Evolutionary conservation across 352 stramenopile species (phyloP), one percentile per base, ranked within the genome.

Genomic region (Phytophthora sp.): DNA sequence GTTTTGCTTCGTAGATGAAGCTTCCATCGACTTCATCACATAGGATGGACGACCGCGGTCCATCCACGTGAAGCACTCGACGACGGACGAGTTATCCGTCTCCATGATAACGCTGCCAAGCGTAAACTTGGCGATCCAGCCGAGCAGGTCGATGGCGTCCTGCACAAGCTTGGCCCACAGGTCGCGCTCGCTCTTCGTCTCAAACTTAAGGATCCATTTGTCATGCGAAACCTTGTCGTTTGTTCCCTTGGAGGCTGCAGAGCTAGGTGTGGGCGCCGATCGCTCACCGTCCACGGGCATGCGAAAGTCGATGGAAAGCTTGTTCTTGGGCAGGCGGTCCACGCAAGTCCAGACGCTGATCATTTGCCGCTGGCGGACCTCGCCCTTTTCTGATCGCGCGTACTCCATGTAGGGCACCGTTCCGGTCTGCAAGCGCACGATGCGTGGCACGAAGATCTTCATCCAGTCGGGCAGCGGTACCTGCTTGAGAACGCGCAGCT

Each of bases 111-210:
- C 69, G 24, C 64, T 70, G 21, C 83, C 82, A 9, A 90, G 61
- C 7, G 78, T 88, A 58, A 88, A 92, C 60, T 88, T 92, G 69
- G 77, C 74, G 47, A 89, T 87, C 83, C 83, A 91, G 24, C 66
- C 60, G 11, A 89, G 70, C 56, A 91, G 64, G 26, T 91, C 83
- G 18, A 89, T 61, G 12, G 80, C 72, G 62, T 91, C 80, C 67
- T 91, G 80, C 23, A 88, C 69, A 16, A 87, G 76, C 56, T 86
- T 85, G 31, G 79, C 80, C 74, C 79, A 89, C 42, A 51, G 26
- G 53, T 89, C 83, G 20, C 80, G 79, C 62, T 91, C 83, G 42
- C 76, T 81, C 67, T 91, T 91, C n/a, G 71, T 85, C 21, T 89
- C 77, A 23, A 91, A 91, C 35, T 81, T 86, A 24, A 91, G 76